Conservation (phyloP, 2,329 filamentous ascomycete species). For the Alternaria dauci region DNA sequence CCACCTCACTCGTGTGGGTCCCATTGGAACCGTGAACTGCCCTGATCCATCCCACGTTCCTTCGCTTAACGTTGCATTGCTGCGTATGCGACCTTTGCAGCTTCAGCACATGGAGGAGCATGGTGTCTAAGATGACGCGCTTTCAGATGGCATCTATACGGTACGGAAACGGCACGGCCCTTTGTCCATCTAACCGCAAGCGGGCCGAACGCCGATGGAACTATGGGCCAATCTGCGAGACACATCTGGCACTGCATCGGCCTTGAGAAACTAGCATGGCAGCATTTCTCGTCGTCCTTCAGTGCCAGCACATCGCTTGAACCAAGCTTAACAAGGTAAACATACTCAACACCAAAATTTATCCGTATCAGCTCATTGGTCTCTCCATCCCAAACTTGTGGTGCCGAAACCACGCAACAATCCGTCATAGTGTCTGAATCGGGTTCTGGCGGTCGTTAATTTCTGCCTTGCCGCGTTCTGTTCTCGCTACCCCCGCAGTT, state of each 20-base stretch:
- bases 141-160: slow-evolving; percentile 26
- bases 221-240: slow-evolving; percentile 38
- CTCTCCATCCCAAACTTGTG: slow-evolving; percentile 27
- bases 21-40: slow-evolving; percentile 20
- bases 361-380: slow-evolving; percentile 37
- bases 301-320: slow-evolving; percentile 45
- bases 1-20: slow-evolving; percentile 22
- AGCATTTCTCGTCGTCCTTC: slow-evolving; percentile 33
- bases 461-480: slow-evolving; percentile 34
- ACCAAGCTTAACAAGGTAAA: slow-evolving; percentile 37
- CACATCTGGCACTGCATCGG: slow-evolving; percentile 41
- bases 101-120: slow-evolving; percentile 30
- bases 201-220: slow-evolving; percentile 29
- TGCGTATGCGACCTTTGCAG: slow-evolving; percentile 25
- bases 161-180: slow-evolving; percentile 46
- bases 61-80: slow-evolving; percentile 26
- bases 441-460: slow-evolving; percentile 35
- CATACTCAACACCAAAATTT: slow-evolving; percentile 27
- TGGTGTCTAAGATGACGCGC: slow-evolving; percentile 36
- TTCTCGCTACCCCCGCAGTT: slow-evolving; percentile 38
- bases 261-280: slow-evolving; percentile 38
- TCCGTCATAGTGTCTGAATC: slow-evolving; percentile 43
- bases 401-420: slow-evolving; percentile 32
- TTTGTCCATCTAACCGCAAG: slow-evolving; percentile 35
- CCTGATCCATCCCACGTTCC: slow-evolving; percentile 11